These are phyloP conservation scores for Chytridiales sp. DNA, from an alignment of 371 early-diverging fungal species.

Conservation along the genomic window DNA sequence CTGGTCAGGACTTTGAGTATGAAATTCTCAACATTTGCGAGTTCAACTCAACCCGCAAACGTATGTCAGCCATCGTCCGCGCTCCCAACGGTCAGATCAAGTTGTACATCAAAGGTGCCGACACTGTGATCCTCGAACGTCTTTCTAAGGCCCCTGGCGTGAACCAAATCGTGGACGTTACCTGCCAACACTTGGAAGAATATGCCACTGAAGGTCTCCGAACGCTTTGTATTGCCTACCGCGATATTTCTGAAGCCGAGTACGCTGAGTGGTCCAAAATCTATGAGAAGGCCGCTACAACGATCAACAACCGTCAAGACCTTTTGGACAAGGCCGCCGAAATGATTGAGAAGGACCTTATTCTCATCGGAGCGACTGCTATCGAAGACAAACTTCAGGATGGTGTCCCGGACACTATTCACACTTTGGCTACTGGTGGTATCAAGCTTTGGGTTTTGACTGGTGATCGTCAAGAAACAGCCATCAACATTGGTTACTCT, in stretches of 20 bases:
- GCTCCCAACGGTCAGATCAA: conserved; percentile 85
- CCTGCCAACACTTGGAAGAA: conserved; percentile 50
- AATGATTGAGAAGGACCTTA: conserved; percentile 81
- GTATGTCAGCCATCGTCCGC: conserved; percentile 92
- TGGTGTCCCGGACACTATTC: conserved; percentile 94
- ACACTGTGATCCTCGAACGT: conserved; percentile 94
- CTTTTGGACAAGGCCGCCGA: conserved; percentile 79
- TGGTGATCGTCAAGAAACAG: conserved; percentile 98
- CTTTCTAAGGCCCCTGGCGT: conserved; percentile 62
- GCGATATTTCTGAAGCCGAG: conserved; percentile 68
- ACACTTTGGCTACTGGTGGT: conserved; percentile 89
- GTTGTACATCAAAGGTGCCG: conserved; percentile 97
- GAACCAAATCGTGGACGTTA: conserved; percentile 40
- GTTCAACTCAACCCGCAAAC: conserved; percentile 96
- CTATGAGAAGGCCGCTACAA: conserved; percentile 72
- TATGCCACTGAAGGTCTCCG: conserved; percentile 84
- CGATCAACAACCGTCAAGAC: conserved; percentile 77
- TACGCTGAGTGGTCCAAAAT: conserved; percentile 74
- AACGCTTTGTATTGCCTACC: conserved; percentile 78
- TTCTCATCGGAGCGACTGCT: conserved; percentile 93
- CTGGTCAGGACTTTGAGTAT: conserved; percentile 58
- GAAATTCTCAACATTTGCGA: conserved; percentile 92
- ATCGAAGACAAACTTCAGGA: conserved; percentile 99
- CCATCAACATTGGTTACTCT: conserved; percentile 90
- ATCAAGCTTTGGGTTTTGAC: conserved; percentile 85